A percentile compares a stretch with the other conserved stretches of the same genome.
phyloP scores from a whole-genome alignment of 495 filamentous ascomycete genomes.

The Aspergillus kassunensis region DNA sequence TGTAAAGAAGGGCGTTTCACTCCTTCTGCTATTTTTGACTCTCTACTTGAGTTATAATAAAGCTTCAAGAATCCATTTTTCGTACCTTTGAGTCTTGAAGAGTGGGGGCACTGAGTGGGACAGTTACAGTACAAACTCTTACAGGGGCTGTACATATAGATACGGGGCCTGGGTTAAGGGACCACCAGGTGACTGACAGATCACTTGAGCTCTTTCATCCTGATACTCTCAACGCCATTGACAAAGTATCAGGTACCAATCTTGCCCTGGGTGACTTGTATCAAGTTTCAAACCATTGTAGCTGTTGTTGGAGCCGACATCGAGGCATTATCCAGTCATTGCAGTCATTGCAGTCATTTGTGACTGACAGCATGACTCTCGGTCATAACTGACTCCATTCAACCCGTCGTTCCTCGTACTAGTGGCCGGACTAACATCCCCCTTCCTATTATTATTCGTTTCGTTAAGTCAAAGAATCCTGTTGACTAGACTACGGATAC shows the following conservation, averaged over 20 bases:
- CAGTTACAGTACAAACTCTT: constrained; percentile 1
- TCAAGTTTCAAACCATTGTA: too few relatives aligned
- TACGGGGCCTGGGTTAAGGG: constrained; percentile 10
- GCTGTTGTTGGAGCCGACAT: too few relatives aligned
- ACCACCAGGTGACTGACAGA: constrained; percentile 1
- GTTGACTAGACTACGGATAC: background rate
- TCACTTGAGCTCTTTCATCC: constrained; percentile 1
- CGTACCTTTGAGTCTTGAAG: too few relatives aligned
- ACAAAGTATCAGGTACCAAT: too few relatives aligned
- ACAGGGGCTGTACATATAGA: constrained; percentile 9
- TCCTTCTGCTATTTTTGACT: background rate
- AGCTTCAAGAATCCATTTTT: background rate
- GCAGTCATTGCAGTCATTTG: too few relatives aligned
- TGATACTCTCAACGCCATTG: background rate
- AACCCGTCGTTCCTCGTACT: constrained; percentile 10
- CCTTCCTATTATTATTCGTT: constrained; percentile 24
- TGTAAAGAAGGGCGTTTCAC: too few relatives aligned
- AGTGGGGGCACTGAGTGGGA: constrained; percentile 13
- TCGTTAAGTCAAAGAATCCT: constrained; percentile 10
- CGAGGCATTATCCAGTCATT: too few relatives aligned
- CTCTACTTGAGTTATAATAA: background rate
- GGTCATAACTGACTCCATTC: constrained; percentile 10
- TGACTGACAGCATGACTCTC: background rate
- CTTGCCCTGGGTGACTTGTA: too few relatives aligned
- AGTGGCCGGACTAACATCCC: constrained; percentile 21